These are phyloP conservation scores for Xylaria flabelliformis DNA, from an alignment of 495 filamentous ascomycete species.

Conservation along the genomic window DNA sequence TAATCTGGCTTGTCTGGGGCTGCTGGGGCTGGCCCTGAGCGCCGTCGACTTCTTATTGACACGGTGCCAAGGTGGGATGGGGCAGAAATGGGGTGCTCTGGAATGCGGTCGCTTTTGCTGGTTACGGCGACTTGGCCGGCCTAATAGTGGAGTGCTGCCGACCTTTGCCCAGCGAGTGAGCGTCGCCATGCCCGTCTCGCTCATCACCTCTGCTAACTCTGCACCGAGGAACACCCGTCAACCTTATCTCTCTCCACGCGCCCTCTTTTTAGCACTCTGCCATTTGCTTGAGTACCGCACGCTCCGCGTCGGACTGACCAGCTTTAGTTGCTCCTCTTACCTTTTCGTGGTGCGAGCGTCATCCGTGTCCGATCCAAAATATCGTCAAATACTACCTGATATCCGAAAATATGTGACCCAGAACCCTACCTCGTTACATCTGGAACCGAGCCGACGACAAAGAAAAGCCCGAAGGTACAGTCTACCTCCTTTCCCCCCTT, in stretches of 20 bases:
- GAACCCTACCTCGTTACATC: conserved; percentile 10
- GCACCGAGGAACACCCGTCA: conserved; percentile 25
- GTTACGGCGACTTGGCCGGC: conserved; percentile 60
- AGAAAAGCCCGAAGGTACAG: conserved; percentile 5
- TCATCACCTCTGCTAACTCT: conserved; percentile 13
- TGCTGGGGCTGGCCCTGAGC: conserved; percentile 14
- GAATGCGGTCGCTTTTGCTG: conserved; percentile 35
- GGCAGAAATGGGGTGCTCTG: conserved; percentile 42
- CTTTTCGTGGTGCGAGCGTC: conserved; percentile 3
- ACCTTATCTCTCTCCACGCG: conserved; percentile 10
- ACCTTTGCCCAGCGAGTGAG: conserved; percentile 39
- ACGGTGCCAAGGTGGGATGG: conserved; percentile 44
- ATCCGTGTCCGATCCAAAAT: background rate
- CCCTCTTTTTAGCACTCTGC: conserved; percentile 6
- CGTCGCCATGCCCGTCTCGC: conserved; percentile 26
- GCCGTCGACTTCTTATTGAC: background rate
- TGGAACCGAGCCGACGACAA: conserved; percentile 1
- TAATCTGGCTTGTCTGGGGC: conserved; percentile 23
- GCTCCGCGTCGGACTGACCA: conserved; percentile 17
- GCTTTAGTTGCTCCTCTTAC: conserved; percentile 5
- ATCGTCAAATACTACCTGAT: conserved; percentile 1
- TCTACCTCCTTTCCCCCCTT: background rate
- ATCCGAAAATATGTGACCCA: conserved; percentile 5
- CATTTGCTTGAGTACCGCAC: background rate
- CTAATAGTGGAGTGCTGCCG: conserved; percentile 59